Evolutionary conservation across 257 asterid species (phyloP).

Genomic region (Cruciata laevipes): DNA sequence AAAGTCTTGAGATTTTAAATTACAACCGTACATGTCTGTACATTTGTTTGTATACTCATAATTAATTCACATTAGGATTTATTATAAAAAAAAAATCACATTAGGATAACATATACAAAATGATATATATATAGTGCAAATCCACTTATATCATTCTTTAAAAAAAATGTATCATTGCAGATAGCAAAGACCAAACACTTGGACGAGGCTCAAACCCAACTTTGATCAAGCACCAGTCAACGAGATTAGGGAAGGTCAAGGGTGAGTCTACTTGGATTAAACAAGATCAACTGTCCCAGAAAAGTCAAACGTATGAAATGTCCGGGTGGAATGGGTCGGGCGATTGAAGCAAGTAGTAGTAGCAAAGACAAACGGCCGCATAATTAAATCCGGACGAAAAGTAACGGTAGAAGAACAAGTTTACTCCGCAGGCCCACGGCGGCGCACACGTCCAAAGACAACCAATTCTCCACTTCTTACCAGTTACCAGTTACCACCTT

Average conservation of each 20-base stretch:
- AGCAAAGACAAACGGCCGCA: conserved; percentile 1
- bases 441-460: conserved; percentile 15
- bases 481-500: neutral
- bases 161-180: too few relatives aligned
- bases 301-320: neutral
- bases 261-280: too few relatives aligned
- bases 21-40: too few relatives aligned
- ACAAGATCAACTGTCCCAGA: neutral
- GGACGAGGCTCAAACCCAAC: neutral
- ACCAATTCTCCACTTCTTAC: neutral
- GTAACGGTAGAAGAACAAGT: neutral
- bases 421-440: conserved; percentile 2
- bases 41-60: too few relatives aligned
- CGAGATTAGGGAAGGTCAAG: neutral
- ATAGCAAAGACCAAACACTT: neutral
- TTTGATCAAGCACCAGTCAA: neutral
- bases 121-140: too few relatives aligned
- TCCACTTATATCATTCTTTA: too few relatives aligned
- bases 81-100: too few relatives aligned
- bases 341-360: neutral
- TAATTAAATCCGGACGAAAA: neutral
- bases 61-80: too few relatives aligned
- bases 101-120: too few relatives aligned
- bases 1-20: too few relatives aligned
- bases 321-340: neutral